These are phyloP conservation scores for Amanita rubescens DNA, from an alignment of 768 basidiomycete species.

Conservation along the genomic window DNA sequence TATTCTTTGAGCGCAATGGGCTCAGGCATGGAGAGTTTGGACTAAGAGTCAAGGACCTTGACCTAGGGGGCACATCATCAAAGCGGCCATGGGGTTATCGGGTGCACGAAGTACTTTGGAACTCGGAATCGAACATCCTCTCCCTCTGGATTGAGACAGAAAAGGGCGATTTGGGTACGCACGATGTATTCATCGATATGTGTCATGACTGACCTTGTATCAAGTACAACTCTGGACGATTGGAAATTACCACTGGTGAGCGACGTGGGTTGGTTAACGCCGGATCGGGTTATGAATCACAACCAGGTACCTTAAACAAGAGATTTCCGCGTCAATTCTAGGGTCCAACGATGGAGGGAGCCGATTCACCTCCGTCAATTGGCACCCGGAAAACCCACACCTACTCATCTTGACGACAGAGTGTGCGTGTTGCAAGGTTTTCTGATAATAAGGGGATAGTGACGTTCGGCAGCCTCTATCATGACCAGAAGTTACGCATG, in stretches of 20 bases:
- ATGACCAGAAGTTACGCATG: conserved; percentile 62
- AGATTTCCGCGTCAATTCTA: conserved; percentile 45
- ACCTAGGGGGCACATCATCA: conserved; percentile 20
- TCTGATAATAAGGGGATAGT: background rate
- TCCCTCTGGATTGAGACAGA: conserved; percentile 76
- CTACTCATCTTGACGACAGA: conserved; percentile 58
- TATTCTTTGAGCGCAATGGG: conserved; percentile 96
- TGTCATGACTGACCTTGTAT: conserved; percentile 7
- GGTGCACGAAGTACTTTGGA: conserved; percentile 79
- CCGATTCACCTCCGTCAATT: conserved; percentile 66
- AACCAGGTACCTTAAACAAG: conserved; percentile 87
- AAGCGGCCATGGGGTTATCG: conserved; percentile 55
- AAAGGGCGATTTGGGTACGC: conserved; percentile 63
- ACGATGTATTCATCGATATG: background rate
- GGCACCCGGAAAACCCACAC: conserved; percentile 82
- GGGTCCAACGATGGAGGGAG: conserved; percentile 22
- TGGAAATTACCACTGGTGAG: conserved; percentile 90
- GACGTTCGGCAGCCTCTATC: conserved; percentile 34
- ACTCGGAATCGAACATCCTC: conserved; percentile 78
- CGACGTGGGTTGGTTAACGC: background rate
- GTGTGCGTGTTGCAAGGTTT: conserved; percentile 37
- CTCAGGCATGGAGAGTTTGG: conserved; percentile 86
- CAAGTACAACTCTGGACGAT: conserved; percentile 91
- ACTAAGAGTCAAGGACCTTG: conserved; percentile 33
- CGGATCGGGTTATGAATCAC: background rate